phyloP scores from a whole-genome alignment of 225 moss, liverwort and hornwort species.

The Pleurozium schreberi region DNA sequence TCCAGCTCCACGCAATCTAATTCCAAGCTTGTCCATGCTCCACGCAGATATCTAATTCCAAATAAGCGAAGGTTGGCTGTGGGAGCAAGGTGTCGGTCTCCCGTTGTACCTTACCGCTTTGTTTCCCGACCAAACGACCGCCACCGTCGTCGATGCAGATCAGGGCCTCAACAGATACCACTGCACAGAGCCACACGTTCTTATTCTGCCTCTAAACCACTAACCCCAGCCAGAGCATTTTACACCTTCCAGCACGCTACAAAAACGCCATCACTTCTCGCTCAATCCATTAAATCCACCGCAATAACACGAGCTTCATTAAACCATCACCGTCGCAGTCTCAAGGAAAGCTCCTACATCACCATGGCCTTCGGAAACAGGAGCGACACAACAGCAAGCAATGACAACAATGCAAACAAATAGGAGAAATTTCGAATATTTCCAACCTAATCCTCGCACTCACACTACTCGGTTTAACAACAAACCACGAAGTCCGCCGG shows the following conservation, averaged over 20 bases:
- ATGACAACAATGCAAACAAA: not conserved
- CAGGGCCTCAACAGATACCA: slow-evolving; percentile 20
- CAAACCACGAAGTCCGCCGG: not conserved
- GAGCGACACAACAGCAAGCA: not conserved
- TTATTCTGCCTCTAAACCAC: not conserved
- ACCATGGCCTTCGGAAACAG: not conserved
- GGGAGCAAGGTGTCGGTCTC: slow-evolving; percentile 42
- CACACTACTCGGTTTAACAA: not conserved
- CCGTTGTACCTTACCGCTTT: slow-evolving; percentile 53
- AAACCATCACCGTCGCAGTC: not conserved
- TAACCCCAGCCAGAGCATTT: not conserved
- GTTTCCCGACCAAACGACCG: slow-evolving; percentile 28
- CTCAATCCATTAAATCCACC: not conserved
- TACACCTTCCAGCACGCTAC: not conserved
- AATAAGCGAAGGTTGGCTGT: slow-evolving; percentile 51
- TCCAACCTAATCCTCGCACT: not conserved
- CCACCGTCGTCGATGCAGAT: slow-evolving; percentile 36
- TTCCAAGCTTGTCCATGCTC: slow-evolving; percentile 60
- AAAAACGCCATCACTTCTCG: not conserved
- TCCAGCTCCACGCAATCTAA: slow-evolving; percentile 56
- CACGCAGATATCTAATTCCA: slow-evolving; percentile 66
- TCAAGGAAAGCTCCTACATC: not conserved
- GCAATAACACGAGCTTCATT: not conserved
- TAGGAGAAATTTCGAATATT: not conserved
- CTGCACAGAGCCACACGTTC: slow-evolving; percentile 42